These are phyloP conservation scores for Beauveria sp. DNA, from an alignment of 2,329 filamentous ascomycete species.

Conservation along the genomic window DNA sequence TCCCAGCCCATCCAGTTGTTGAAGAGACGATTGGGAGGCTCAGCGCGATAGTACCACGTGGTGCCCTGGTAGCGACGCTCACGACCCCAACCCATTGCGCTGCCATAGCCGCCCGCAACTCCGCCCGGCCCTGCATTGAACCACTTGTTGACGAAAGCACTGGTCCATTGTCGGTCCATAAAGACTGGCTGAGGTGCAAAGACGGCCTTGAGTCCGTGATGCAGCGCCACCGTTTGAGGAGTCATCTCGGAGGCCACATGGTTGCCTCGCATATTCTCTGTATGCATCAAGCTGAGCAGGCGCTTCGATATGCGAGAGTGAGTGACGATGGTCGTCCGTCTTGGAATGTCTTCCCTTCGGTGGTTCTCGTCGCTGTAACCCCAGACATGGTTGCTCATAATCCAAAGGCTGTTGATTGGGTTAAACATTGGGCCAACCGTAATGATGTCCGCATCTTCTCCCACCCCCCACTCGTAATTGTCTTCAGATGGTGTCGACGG, in stretches of 20 bases:
- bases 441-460: conserved; percentile 67
- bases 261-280: conserved; percentile 64
- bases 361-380: conserved; percentile 51
- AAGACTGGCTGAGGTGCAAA: conserved; percentile 73
- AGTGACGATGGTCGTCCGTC: conserved; percentile 70
- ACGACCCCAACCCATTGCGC: conserved; percentile 51
- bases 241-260: conserved; percentile 79
- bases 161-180: conserved; percentile 66
- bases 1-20: conserved; percentile 57
- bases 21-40: conserved; percentile 49
- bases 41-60: conserved; percentile 55
- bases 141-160: conserved; percentile 45
- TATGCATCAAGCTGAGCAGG: conserved; percentile 68
- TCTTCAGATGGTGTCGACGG: conserved; percentile 53
- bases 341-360: conserved; percentile 50
- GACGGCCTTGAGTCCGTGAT: conserved; percentile 72
- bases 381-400: conserved; percentile 60
- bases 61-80: conserved; percentile 50
- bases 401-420: conserved; percentile 63
- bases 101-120: conserved; percentile 45
- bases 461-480: conserved; percentile 67
- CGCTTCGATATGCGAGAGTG: conserved; percentile 65
- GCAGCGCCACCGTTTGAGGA: conserved; percentile 61
- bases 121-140: conserved; percentile 53
- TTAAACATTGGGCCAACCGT: conserved; percentile 76